Base-by-base conservation (phyloP, 768 basidiomycete species). In the Kwoniella sp. region DNA sequence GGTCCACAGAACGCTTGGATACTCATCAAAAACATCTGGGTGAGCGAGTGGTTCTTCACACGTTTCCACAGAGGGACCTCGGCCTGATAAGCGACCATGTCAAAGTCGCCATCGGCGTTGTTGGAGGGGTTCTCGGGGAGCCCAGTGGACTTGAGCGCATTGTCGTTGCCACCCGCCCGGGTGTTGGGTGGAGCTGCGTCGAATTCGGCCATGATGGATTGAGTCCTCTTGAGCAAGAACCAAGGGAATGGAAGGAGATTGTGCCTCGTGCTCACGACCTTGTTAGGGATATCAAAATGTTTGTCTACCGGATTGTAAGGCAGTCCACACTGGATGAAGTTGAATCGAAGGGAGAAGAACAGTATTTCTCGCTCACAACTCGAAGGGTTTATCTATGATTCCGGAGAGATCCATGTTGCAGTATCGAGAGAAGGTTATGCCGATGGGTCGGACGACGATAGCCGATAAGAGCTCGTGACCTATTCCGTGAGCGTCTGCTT, bases 171-270 rank as follows among this genome's bases (percentile, higher is more conserved):
- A 22, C 63, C 58, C 24, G 63, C 53, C 27, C 52, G 26, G 51
- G 67, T 68, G 47, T 68, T 68, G 46, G 67, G 67, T 7, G 67
- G 63, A 12, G 62, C 62, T 29, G 67, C 67, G 26, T 68, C 67
- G 58, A 68, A 25, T 53, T 58, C 58, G 58, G 58, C 58, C 58
- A 58, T 58, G 26, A 15, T 47, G 55, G 33, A 6, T 33, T 33
- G 13, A 33, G 33, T 33, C 33, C 17, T 24, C 33, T 33, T 33
- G 33, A 6, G 33, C 5, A 33, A 13, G 33, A n/a, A n/a, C n/a
- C n/a, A n/a, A n/a, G n/a, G n/a, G n/a, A n/a, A n/a, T n/a, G n/a
- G n/a, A n/a, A n/a, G n/a, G n/a, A n/a, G n/a, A n/a, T n/a, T n/a
- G n/a, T n/a, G n/a, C n/a, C n/a, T n/a, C n/a, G n/a, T n/a, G n/a